Conservation (phyloP, 148 eudicot species). For the Cornus florida region DNA sequence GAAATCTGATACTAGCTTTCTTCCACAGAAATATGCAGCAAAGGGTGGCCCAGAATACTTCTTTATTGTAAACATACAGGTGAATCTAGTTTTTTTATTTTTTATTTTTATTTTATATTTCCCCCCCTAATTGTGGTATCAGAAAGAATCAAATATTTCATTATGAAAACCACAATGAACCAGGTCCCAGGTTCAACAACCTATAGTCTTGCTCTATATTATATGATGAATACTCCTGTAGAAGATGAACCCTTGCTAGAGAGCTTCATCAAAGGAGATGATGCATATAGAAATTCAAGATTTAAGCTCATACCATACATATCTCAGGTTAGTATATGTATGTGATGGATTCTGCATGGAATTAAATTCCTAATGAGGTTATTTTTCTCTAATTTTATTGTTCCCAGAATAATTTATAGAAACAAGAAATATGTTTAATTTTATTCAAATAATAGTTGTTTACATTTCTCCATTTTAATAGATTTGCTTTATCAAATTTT, state of each 20-base stretch:
- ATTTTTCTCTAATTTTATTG: too few species aligned
- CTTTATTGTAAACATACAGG: constrained; percentile 71
- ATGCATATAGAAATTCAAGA: constrained; percentile 69
- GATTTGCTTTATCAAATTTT: too few species aligned
- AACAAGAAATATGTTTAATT: neutral
- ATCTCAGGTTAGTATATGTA: constrained; percentile 42
- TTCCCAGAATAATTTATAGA: neutral
- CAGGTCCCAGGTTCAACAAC: constrained; percentile 77
- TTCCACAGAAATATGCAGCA: constrained; percentile 57
- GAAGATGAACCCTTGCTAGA: constrained; percentile 56
- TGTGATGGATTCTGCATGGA: neutral
- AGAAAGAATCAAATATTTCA: neutral
- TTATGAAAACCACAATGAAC: neutral
- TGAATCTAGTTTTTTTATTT: constrained; percentile 5
- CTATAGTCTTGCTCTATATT: constrained; percentile 60
- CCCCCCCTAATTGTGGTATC: neutral
- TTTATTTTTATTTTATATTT: neutral
- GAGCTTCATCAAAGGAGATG: constrained; percentile 58
- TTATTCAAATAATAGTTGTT: too few species aligned
- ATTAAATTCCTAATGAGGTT: neutral
- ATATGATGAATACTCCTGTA: constrained; percentile 54
- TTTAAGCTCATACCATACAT: constrained; percentile 76
- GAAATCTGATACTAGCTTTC: constrained; percentile 1
- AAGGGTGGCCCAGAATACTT: constrained; percentile 69
- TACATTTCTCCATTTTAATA: too few species aligned